Percentiles rank a stretch among this genome's conserved stretches.
Evolutionary conservation across 345 rosid species (phyloP).

Genomic region (Microthlaspi erraticum): DNA sequence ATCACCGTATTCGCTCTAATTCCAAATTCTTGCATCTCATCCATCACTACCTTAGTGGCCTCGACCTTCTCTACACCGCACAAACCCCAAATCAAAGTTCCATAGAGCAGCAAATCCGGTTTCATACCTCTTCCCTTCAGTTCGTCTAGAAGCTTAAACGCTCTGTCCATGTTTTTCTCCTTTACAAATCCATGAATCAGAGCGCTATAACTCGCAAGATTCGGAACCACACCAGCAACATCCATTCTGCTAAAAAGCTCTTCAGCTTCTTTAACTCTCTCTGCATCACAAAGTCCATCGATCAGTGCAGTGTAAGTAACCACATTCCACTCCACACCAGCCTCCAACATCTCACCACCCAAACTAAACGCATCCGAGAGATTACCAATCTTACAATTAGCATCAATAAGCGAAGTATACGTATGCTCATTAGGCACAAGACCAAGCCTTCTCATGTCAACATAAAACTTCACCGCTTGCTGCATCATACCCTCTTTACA

Average conservation of each 20-base stretch:
- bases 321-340: slow-evolving; percentile 53
- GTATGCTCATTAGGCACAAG: slow-evolving; percentile 72
- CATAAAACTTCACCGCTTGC: slow-evolving; percentile 60
- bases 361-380: slow-evolving; percentile 62
- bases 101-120: slow-evolving; percentile 62
- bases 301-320: slow-evolving; percentile 65
- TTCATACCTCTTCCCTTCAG: slow-evolving; percentile 55
- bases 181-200: slow-evolving; percentile 67
- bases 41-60: slow-evolving; percentile 51
- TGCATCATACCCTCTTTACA: slow-evolving; percentile 78
- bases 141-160: slow-evolving; percentile 55
- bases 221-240: slow-evolving; percentile 56
- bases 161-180: slow-evolving; percentile 56
- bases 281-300: slow-evolving; percentile 64
- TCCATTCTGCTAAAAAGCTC: slow-evolving; percentile 54
- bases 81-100: slow-evolving; percentile 69
- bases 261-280: slow-evolving; percentile 61
- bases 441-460: slow-evolving; percentile 70
- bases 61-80: slow-evolving; percentile 59
- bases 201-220: slow-evolving; percentile 58
- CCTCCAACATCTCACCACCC: slow-evolving; percentile 63
- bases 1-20: slow-evolving; percentile 54
- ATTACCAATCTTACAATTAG: slow-evolving; percentile 61
- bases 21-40: slow-evolving; percentile 60
- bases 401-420: slow-evolving; percentile 72